These are phyloP conservation scores for Ogataea dorogensis DNA, from an alignment of 805 yeast genomes.

Conservation along the genomic window DNA sequence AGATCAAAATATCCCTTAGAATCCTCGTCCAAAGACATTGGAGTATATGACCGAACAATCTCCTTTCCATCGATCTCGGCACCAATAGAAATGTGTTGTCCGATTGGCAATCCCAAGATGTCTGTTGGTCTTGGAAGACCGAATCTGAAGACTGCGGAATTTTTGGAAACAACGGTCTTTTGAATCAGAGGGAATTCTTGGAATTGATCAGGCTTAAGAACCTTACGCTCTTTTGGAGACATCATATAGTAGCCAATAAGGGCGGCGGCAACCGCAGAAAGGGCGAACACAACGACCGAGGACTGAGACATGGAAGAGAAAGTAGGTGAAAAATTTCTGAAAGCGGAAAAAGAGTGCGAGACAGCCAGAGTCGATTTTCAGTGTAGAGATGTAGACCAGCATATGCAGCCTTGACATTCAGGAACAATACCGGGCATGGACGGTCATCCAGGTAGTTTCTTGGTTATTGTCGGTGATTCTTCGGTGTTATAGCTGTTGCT, in stretches of 20 bases:
- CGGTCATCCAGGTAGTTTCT: no score
- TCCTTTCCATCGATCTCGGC: constrained; percentile 78
- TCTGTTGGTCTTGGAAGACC: constrained; percentile 74
- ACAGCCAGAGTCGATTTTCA: no score
- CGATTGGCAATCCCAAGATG: constrained; percentile 84
- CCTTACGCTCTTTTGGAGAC: constrained; percentile 38
- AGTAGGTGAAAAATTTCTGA: not conserved
- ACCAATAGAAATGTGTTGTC: constrained; percentile 85
- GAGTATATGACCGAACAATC: constrained; percentile 84
- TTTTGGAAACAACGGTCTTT: constrained; percentile 73
- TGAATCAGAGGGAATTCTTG: constrained; percentile 77
- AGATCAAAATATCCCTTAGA: constrained; percentile 81
- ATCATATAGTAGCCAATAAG: constrained; percentile 18
- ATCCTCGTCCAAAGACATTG: constrained; percentile 73
- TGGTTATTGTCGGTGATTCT: no score
- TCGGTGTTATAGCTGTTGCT: no score
- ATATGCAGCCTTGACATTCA: no score
- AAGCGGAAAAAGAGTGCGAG: constrained; percentile 1
- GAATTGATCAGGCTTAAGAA: constrained; percentile 64
- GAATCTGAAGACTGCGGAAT: constrained; percentile 80
- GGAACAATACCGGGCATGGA: no score
- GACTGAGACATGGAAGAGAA: constrained; percentile 11
- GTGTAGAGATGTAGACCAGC: no score
- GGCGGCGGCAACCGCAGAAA: constrained; percentile 26
- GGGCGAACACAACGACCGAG: constrained; percentile 18